Conservation (phyloP, 1,284 basidiomycete genomes). For the Lentinus polychrous region DNA sequence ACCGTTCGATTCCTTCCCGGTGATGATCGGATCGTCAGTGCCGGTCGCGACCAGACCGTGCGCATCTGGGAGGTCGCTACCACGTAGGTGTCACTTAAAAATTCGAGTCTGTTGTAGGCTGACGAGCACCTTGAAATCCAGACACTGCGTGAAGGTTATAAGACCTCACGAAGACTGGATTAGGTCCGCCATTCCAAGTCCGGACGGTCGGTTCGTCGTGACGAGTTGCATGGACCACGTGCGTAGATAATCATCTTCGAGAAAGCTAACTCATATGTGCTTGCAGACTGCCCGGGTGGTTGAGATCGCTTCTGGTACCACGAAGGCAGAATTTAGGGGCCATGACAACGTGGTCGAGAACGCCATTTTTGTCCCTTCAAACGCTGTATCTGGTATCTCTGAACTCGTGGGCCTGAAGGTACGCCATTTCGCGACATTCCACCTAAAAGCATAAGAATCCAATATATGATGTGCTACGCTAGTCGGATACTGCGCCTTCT, state of each 20-base stretch:
- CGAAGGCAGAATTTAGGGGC: conserved; percentile 63
- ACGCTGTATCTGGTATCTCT: conserved; percentile 51
- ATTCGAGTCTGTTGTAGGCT: neutral
- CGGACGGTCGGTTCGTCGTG: conserved; percentile 54
- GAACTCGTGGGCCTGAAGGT: conserved; percentile 25
- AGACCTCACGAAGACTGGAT: conserved; percentile 69
- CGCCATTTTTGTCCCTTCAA: conserved; percentile 57
- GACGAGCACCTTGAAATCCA: conserved; percentile 14
- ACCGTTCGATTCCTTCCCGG: conserved; percentile 68
- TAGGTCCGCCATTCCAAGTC: conserved; percentile 52
- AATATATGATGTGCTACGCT: neutral
- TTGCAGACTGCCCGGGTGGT: conserved; percentile 58
- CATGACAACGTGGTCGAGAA: conserved; percentile 75
- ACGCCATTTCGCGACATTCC: neutral
- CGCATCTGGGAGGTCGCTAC: conserved; percentile 69
- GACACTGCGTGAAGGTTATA: conserved; percentile 56
- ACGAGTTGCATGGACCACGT: conserved; percentile 71
- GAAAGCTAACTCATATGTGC: neutral
- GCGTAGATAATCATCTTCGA: conserved; percentile 17
- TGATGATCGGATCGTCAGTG: conserved; percentile 61
- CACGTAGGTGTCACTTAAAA: conserved; percentile 37
- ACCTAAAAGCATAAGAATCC: neutral
- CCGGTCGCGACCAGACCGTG: conserved; percentile 68
- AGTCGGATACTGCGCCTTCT: neutral
- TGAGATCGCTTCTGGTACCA: conserved; percentile 55